Base-by-base conservation (phyloP, 176 grass and related monocot genomes). In the Thinopyrum elongatum region DNA sequence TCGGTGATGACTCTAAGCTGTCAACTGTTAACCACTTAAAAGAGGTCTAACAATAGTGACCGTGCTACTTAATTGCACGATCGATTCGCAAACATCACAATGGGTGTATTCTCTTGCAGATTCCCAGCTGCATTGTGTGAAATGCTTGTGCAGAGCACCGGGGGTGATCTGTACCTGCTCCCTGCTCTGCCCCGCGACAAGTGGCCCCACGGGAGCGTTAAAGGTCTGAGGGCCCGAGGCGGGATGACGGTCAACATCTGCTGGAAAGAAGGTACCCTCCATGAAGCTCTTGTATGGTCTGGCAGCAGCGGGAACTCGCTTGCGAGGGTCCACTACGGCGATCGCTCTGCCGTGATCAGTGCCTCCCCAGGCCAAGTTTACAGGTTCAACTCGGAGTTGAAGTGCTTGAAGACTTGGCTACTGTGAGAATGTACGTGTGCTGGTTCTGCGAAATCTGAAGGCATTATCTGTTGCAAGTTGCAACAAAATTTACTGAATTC, bases 61-160 rank as follows among this genome's bases (percentile, higher is more conserved):
- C 36, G 2, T 23, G 28, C 3, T 57, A 59, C 62, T 57, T 65
- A 23, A 14, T 51, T 49, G 64, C 14, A 63, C n/a, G 31, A 65
- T 39, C 13, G 31, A 19, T n/a, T 77, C 76, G 15, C 49, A 3
- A 62, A 53, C 55, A 15, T 51, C n/a, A 8, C 84, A 49, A 81
- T 58, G 6, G 8, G 35, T 28, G 60, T 77, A 9, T 76, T 83
- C 12, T 79, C 23, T 81, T 95, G 7, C 83, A 98, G 93, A 66
- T 95, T 98, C 75, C 69, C 90, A 83, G 90, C 93, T n/a, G 96
- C 93, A 49, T 84, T 98, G 25, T 87, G 91, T 1, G 93, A 98
- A 91, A 95, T 98, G 80, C 86, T 98, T 25, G 84, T 95, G 57
- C 96, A 95, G 81, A 95, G 88, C 86, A 98, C 93, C 1, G 69